phyloP scores from a whole-genome alignment of 257 asterid genomes.

The Gentiana straminea region DNA sequence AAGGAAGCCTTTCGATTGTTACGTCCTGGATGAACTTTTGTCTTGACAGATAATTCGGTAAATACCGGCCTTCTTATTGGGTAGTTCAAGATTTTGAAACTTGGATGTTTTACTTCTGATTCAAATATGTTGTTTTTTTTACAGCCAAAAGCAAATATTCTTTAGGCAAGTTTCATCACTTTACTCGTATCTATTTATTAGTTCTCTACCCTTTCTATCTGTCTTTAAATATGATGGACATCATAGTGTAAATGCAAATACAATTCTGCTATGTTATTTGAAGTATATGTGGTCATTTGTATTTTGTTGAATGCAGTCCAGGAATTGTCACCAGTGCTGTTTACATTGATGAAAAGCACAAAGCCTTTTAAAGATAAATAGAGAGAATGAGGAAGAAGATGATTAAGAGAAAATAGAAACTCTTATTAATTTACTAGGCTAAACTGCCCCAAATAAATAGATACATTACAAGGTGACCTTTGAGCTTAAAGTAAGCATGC shows the following conservation, averaged over 20 bases:
- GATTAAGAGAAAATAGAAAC: no score
- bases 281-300: no score
- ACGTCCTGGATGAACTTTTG: slow-evolving; percentile 87
- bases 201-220: not conserved
- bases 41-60: slow-evolving; percentile 32
- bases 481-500: no score
- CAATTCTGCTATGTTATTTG: no score
- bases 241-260: not conserved
- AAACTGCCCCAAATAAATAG: no score
- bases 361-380: no score
- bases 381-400: no score
- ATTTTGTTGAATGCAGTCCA: slow-evolving; percentile 6
- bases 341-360: slow-evolving; percentile 24
- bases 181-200: not conserved
- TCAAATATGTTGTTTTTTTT: slow-evolving; percentile 13
- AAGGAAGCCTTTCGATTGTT: slow-evolving; percentile 10
- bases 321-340: slow-evolving; percentile 70
- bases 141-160: slow-evolving; percentile 96
- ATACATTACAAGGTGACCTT: no score
- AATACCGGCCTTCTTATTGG: no score
- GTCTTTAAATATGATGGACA: not conserved
- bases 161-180: slow-evolving; percentile 43
- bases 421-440: no score
- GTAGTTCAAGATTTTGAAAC: not conserved
- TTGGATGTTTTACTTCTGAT: not conserved